Evolutionary conservation across 2,329 filamentous ascomycete genomes (phyloP), one percentile per base, ranked within the genome.

Genomic region (Penicillium verrucosum): DNA sequence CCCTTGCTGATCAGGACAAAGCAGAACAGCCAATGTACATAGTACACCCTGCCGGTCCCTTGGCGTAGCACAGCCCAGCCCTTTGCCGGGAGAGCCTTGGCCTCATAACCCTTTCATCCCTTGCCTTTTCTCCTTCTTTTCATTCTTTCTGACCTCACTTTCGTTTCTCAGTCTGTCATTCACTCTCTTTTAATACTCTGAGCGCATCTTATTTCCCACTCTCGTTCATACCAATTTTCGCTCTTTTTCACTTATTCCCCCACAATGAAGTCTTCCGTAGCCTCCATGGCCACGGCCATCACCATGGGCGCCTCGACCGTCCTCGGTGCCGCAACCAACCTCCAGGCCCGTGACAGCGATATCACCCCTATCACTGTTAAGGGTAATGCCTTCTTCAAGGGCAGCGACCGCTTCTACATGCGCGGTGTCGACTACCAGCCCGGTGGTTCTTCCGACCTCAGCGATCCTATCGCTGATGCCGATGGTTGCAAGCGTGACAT

Each of bases 401-500:
- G 84, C 57, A 69, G 81, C 57, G 68, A 83, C 49, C 82, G 85
- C 52, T 81, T 82, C 71, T 81, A 80, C 65, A 76, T 81, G 30
- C 75, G 77, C 49, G 78, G 78, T 70, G 73, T 80, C 63, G 87
- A 89, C 75, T 88, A 87, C 73, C 85, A 87, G 72, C 84, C 84
- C 48, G 83, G 83, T 67, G 86, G 86, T 60, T 82, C 85, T 12
- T 86, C 84, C 51, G 74, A 85, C 41, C 75, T 84, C 48, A 77
- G 78, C 53, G 92, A 96, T 71, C 91, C 92, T 59, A 87, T 96
- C 51, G 86, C 89, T 60, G 87, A 95, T 67, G 70, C 79, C 25
- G 75, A 75, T 4, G 77, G 81, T 69, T 96, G 92, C 84, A 82
- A 84, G 73, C 88, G 92, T 63, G 91, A 96, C 70, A 88, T 96